Percentiles rank a stretch among this genome's conserved stretches.
phyloP scores from a whole-genome alignment of 2,329 filamentous ascomycete genomes.

The Cephalotrichum gorgonifer region DNA sequence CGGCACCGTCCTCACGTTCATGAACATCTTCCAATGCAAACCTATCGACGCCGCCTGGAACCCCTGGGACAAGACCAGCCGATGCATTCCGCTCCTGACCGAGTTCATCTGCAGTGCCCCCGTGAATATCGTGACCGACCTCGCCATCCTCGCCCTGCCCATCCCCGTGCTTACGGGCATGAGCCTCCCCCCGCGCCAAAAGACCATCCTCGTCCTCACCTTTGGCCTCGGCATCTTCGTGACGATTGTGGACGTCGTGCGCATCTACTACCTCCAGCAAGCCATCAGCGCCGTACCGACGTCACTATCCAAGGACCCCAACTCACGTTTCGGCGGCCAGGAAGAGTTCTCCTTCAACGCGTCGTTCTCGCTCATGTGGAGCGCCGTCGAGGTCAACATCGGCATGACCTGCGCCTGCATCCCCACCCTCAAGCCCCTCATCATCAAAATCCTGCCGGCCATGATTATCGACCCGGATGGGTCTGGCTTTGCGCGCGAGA shows the following conservation, averaged over 20 bases:
- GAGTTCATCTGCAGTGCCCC: slow-evolving; percentile 68
- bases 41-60: slow-evolving; percentile 64
- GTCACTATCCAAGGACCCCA: slow-evolving; percentile 21
- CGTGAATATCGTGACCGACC: slow-evolving; percentile 83
- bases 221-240: slow-evolving; percentile 85
- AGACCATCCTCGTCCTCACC: slow-evolving; percentile 75
- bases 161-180: slow-evolving; percentile 83
- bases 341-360: slow-evolving; percentile 61
- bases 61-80: slow-evolving; percentile 17
- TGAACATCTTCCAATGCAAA: slow-evolving; percentile 79
- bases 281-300: slow-evolving; percentile 41
- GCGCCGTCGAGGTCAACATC: slow-evolving; percentile 79
- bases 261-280: slow-evolving; percentile 81
- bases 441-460: slow-evolving; percentile 51
- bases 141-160: slow-evolving; percentile 77
- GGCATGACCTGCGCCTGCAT: slow-evolving; percentile 87
- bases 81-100: slow-evolving; percentile 48
- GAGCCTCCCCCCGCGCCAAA: slow-evolving; percentile 75
- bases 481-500: background rate
- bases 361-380: slow-evolving; percentile 86
- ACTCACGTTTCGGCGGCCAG: slow-evolving; percentile 41
- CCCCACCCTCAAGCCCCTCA: slow-evolving; percentile 81
- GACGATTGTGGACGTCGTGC: slow-evolving; percentile 75
- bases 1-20: slow-evolving; percentile 68
- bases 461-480: slow-evolving; percentile 39